A percentile compares a stretch with the other conserved stretches of the same genome.
Conservation (phyloP, 2,329 filamentous ascomycete species). For the Elsinoe arachidis region DNA sequence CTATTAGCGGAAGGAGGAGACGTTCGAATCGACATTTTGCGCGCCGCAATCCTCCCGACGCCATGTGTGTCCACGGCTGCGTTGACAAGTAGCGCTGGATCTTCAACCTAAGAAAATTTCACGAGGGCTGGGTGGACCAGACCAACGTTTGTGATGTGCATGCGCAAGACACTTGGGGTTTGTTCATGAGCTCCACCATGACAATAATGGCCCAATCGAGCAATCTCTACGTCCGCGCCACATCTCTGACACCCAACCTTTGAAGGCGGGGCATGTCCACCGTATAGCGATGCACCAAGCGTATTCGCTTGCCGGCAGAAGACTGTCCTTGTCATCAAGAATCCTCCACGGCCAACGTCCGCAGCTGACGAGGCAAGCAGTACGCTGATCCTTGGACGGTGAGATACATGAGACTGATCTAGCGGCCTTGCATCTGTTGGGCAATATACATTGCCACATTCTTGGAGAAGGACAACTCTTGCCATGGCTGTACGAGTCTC, state of each 20-base stretch:
- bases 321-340: background rate
- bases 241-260: slow-evolving; percentile 6
- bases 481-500: background rate
- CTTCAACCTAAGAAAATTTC: background rate
- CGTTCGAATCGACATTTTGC: background rate
- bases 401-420: background rate
- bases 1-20: slow-evolving; percentile 1
- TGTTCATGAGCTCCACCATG: background rate
- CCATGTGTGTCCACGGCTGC: background rate
- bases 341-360: background rate
- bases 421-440: background rate
- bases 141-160: background rate
- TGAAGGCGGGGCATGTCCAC: background rate
- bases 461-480: background rate
- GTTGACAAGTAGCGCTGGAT: background rate
- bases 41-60: slow-evolving; percentile 2
- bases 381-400: background rate
- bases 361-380: background rate
- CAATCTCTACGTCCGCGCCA: slow-evolving; percentile 8
- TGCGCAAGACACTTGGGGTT: background rate
- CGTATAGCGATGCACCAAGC: background rate
- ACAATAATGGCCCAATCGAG: background rate
- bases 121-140: slow-evolving; percentile 4
- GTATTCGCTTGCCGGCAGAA: background rate
- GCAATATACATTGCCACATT: background rate